Evolutionary conservation across 176 grass and related monocot species (phyloP), one percentile per base, ranked within the genome.

Genomic region (Pontederia paniculata): DNA sequence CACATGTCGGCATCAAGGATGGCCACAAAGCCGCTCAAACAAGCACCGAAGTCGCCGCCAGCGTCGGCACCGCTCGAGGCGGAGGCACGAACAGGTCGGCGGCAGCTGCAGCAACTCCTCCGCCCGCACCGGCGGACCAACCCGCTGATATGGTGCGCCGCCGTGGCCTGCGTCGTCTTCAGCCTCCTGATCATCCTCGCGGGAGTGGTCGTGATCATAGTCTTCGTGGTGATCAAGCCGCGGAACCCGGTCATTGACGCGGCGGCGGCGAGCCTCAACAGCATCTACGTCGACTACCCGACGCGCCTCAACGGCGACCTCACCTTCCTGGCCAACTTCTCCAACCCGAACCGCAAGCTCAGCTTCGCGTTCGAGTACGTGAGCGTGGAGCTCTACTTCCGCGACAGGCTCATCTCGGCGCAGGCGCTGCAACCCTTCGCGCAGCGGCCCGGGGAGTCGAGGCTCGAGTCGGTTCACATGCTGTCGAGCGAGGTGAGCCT

Each of bases 301-400:
- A 45, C 93, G 37, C 91, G 88, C 68, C 70, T 81, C 62, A 98
- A 88, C 17, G 78, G 83, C 55, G 86, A 91, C 68, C 70, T 91
- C 74, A 81, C 67, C 45, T 45, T 98, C 23, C 78, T 80, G 13
- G 80, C 50, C 61, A 98, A 98, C 77, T 70, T 98, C 66, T 79
- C 93, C 80, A 98, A 98, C 61, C 83, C 93, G 6, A 98, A 98
- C 68, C 80, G 51, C 58, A 81, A 73, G 75, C 88, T 98, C 10
- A 51, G 81, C 59, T 12, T 98, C 50, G 53, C 55, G 46, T 91
- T 84, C 73, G 70, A 76, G 54, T 84, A 85, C 1, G 62, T 73
- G 21, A 70, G 49, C 25, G 14, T 98, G 0, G 83, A 91, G 72
- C 67, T 98, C 53, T 76, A 87, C 83, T 98, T 98, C 65, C 66